Evolutionary conservation across 352 stramenopile genomes (phyloP), one percentile per base, ranked within the genome.

Genomic region (Vaucheria bursata): DNA sequence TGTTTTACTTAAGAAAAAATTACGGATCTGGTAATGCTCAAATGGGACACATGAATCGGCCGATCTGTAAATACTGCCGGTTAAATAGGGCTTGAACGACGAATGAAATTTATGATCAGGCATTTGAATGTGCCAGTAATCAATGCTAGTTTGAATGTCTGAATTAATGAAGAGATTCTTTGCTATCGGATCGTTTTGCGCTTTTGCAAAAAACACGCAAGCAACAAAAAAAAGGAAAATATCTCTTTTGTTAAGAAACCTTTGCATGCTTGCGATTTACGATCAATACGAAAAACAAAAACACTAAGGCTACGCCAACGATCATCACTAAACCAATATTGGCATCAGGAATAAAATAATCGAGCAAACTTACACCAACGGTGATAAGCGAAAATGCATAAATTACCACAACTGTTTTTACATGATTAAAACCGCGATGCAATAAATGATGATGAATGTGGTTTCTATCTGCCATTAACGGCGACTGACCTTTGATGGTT

Each of bases 1-100:
- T 59, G 45, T 59, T 59, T 59, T 59, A 25, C 45, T 59, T 18
- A 59, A 25, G 25, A 59, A 59, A 59, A 18, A 59, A 59, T 59
- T 59, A 18, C 25, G 18, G 45, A 59, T 18, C 18, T 18, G 12
- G 25, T 59, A 59, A 59, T 59, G 25, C 25, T 59, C 25, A 59
- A 59, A 59, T 18, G 45, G 45, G 25, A 59, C 25, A 18, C 12
- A 18, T 18, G 45, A 59, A 59, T 59, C 45, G 18, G 45, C 25
- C 18, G 45, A 18, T 18, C 25, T 25, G 25, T 59, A 18, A 59
- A 59, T 18, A 18, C 12, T 59, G 25, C 45, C 25, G 25, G 12
- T 59, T 59, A 59, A 59, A 59, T 59, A 59, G 25, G 45, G 45
- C 45, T 59, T 59, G 25, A 59, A 59, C 45, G 45, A 59, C 18